Evolutionary conservation across 352 stramenopile species (phyloP).

Genomic region (Phytophthora sp.): DNA sequence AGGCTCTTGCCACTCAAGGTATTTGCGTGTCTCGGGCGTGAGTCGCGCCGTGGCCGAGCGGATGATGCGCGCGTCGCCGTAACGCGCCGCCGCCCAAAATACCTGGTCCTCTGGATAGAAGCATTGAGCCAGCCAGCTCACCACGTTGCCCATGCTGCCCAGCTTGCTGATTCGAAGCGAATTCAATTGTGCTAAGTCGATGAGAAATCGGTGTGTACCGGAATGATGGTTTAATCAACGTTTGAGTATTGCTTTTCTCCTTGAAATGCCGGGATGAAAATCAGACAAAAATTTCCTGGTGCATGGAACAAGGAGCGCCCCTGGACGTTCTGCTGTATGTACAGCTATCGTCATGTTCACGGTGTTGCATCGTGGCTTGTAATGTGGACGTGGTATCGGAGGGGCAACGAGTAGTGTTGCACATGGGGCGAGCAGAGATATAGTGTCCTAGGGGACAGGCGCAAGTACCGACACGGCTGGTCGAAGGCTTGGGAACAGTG

Average conservation of each 20-base stretch:
- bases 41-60: conserved; percentile 43
- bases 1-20: conserved; percentile 66
- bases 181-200: conserved; percentile 15
- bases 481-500: background rate
- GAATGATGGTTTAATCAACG: conserved; percentile 33
- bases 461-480: background rate
- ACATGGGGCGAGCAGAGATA: background rate
- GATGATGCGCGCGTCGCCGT: conserved; percentile 45
- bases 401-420: background rate
- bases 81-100: conserved; percentile 55
- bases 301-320: too few species aligned
- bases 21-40: conserved; percentile 45
- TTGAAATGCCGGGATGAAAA: background rate
- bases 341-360: background rate
- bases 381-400: background rate
- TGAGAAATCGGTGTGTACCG: background rate
- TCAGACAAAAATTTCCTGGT: conserved; percentile 4
- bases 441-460: conserved; percentile 12
- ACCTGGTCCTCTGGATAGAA: conserved; percentile 64
- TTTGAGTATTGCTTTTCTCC: conserved; percentile 7
- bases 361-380: too few species aligned
- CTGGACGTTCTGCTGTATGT: background rate
- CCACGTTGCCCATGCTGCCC: conserved; percentile 48
- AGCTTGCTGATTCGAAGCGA: conserved; percentile 4
- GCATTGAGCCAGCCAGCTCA: conserved; percentile 61